Conservation (phyloP, 768 basidiomycete genomes). For the Tricholoma hemisulphureum region DNA sequence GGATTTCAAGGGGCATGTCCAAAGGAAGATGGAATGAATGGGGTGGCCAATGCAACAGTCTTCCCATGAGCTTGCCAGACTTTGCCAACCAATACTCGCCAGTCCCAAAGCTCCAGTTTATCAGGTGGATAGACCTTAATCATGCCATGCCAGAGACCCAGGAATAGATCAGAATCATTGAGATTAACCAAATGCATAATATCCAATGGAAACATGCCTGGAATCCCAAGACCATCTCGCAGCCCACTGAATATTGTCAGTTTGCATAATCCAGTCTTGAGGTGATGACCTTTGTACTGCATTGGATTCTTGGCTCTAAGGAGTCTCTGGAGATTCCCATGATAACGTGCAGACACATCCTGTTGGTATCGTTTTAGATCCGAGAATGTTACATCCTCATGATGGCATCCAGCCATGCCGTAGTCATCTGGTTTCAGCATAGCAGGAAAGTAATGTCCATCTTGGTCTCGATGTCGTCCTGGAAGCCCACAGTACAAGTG, state of each 20-base stretch:
- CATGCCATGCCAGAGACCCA: background rate
- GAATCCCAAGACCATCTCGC: background rate
- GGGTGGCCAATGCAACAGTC: too few species aligned
- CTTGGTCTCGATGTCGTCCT: conserved; percentile 20
- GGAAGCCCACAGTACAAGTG: background rate
- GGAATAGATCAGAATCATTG: background rate
- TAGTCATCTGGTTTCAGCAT: background rate
- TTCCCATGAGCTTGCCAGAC: background rate
- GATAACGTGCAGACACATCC: background rate
- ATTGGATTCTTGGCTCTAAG: background rate
- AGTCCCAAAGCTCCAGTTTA: background rate
- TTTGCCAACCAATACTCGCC: background rate
- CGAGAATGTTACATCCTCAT: conserved; percentile 20
- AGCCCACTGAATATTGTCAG: background rate
- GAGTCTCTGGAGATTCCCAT: conserved; percentile 4
- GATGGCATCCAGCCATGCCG: conserved; percentile 9
- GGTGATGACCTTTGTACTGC: background rate
- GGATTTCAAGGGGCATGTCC: too few species aligned
- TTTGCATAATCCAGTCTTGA: background rate
- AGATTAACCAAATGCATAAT: background rate
- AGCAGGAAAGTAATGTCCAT: conserved; percentile 13
- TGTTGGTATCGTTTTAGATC: conserved; percentile 3
- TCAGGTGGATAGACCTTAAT: background rate
- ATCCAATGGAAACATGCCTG: too few species aligned
- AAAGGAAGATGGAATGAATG: too few species aligned